phyloP scores from a whole-genome alignment of 139 green algal genomes.

The Auxenochlorella pyrenoidosa region DNA sequence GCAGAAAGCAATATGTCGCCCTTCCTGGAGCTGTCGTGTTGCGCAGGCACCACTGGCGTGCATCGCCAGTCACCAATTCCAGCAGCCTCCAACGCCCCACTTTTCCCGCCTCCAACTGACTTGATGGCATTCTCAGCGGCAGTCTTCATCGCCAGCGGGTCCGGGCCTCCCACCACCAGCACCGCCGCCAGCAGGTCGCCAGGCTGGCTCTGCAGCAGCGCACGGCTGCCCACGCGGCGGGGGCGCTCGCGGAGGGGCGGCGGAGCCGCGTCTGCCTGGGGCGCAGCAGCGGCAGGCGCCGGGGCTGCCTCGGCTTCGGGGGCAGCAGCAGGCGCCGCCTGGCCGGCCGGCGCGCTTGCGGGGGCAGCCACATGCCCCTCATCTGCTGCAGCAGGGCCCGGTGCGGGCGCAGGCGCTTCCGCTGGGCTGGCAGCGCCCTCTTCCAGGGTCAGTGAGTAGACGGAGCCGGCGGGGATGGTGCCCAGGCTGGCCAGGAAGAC shows the following conservation, averaged over 20 bases:
- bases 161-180: background rate
- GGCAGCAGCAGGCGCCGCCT: background rate
- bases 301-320: background rate
- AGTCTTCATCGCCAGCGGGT: background rate
- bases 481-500: slow-evolving; percentile 14
- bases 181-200: background rate
- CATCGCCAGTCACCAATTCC: too few species aligned
- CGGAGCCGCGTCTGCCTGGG: background rate
- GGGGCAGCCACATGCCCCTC: too few species aligned
- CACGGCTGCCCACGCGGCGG: background rate
- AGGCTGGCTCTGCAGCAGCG: background rate
- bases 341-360: too few species aligned
- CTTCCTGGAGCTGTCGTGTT: too few species aligned
- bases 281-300: background rate
- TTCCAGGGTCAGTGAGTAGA: background rate
- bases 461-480: background rate
- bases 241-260: background rate
- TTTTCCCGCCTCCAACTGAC: background rate
- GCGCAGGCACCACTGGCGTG: too few species aligned
- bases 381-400: background rate
- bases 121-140: background rate
- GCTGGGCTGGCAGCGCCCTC: background rate
- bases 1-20: too few species aligned
- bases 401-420: background rate
- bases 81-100: background rate